These are phyloP conservation scores for Phytophthora sansomeana DNA, from an alignment of 352 stramenopile species.

Conservation along the genomic window DNA sequence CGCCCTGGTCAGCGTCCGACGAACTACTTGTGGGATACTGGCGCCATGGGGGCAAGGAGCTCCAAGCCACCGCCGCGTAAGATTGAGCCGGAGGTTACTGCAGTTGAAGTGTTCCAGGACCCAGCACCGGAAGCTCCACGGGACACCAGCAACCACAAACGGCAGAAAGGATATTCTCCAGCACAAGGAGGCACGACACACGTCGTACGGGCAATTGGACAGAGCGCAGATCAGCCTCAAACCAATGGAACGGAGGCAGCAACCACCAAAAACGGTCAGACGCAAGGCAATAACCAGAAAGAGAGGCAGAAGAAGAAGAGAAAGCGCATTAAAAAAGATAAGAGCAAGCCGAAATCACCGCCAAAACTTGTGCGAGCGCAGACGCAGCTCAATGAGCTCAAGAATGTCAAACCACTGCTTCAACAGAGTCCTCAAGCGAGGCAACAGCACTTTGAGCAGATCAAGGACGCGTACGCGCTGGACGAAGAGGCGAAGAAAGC, in stretches of 20 bases:
- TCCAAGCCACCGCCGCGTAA: slow-evolving; percentile 60
- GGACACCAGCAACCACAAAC: slow-evolving; percentile 8
- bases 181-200: slow-evolving; percentile 3
- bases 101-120: slow-evolving; percentile 34
- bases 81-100: slow-evolving; percentile 29
- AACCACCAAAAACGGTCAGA: not conserved
- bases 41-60: slow-evolving; percentile 58
- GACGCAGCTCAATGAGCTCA: slow-evolving; percentile 52
- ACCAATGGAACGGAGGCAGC: not conserved
- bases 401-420: slow-evolving; percentile 33
- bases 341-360: slow-evolving; percentile 10
- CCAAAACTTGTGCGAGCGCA: slow-evolving; percentile 23
- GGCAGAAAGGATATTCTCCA: slow-evolving; percentile 8
- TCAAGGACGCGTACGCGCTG: slow-evolving; percentile 58
- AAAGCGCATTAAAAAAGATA: slow-evolving; percentile 45
- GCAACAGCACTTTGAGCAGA: slow-evolving; percentile 58
- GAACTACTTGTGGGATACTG: not conserved
- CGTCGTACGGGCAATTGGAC: slow-evolving; percentile 7
- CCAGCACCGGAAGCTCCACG: slow-evolving; percentile 3
- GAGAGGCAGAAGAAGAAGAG: slow-evolving; percentile 48
- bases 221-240: not conserved
- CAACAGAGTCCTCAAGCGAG: slow-evolving; percentile 25
- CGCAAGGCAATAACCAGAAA: slow-evolving; percentile 3
- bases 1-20: slow-evolving; percentile 4
- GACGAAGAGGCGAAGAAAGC: slow-evolving; percentile 44